Evolutionary conservation across 129 eudicot genomes (phyloP).

Genomic region (Flaveria sonorensis): DNA sequence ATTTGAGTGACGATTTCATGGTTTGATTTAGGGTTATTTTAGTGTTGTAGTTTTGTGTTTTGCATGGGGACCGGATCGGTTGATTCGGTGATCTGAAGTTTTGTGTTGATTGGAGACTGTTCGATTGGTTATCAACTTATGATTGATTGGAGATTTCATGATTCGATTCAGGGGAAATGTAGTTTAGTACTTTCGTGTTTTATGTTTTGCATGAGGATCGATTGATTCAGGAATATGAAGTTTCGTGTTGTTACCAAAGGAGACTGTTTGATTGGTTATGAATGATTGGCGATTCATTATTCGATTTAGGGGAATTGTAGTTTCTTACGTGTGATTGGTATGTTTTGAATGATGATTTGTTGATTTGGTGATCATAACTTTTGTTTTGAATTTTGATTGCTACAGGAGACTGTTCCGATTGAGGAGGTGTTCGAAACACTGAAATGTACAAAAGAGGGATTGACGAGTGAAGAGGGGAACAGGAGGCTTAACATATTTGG

Average conservation of each 20-base stretch:
- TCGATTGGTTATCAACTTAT: background rate
- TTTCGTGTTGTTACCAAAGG: no score
- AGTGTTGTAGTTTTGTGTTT: background rate
- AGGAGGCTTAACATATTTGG: conserved; percentile 67
- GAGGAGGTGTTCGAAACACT: conserved; percentile 80
- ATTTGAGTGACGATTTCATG: background rate
- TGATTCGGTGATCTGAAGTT: background rate
- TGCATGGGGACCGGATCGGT: background rate
- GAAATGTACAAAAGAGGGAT: conserved; percentile 67
- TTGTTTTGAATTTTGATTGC: background rate
- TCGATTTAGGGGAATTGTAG: no score
- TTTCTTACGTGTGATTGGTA: background rate
- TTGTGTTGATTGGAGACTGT: background rate
- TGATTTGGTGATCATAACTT: background rate
- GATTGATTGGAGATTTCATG: background rate
- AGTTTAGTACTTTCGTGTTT: background rate
- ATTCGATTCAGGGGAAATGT: background rate
- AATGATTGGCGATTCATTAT: no score
- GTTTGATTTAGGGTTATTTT: background rate
- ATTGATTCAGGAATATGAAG: background rate
- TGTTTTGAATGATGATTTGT: background rate
- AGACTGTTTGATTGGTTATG: no score
- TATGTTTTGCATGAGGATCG: no score
- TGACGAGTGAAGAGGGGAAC: conserved; percentile 59
- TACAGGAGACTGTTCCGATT: conserved; percentile 67